Conservation (phyloP, 2,329 filamentous ascomycete species). For the Coniochaeta pulveracea region DNA sequence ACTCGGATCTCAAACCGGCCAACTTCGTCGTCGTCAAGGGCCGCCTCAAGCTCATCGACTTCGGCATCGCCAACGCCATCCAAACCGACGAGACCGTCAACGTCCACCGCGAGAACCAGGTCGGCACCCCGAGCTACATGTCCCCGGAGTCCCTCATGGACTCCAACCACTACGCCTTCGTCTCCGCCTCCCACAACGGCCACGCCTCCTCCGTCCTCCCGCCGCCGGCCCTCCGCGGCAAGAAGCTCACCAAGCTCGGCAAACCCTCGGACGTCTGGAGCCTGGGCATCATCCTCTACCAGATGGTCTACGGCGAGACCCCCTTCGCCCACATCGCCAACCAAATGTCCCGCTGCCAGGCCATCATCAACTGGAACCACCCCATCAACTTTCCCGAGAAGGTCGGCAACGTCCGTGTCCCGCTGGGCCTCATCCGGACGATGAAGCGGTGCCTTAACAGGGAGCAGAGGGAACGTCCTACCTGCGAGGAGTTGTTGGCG, state of each 20-base stretch:
- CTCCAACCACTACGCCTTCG: constrained; percentile 45
- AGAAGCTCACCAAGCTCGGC: constrained; percentile 74
- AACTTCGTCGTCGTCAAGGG: constrained; percentile 94
- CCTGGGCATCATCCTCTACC: constrained; percentile 90
- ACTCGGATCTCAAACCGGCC: constrained; percentile 92
- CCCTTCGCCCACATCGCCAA: constrained; percentile 89
- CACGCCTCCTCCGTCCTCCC: constrained; percentile 21
- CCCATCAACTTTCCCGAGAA: constrained; percentile 59
- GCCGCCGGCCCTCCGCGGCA: constrained; percentile 20
- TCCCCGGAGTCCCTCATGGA: constrained; percentile 89
- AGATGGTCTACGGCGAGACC: constrained; percentile 95
- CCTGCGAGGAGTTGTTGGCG: constrained; percentile 49
- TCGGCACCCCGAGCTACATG: constrained; percentile 98
- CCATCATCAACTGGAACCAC: constrained; percentile 72
- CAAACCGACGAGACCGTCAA: constrained; percentile 93
- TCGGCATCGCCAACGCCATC: constrained; percentile 96
- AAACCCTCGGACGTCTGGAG: constrained; percentile 96
- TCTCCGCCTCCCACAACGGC: constrained; percentile 26
- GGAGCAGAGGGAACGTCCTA: constrained; percentile 50
- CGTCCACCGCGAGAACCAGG: constrained; percentile 88
- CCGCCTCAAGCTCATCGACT: constrained; percentile 90
- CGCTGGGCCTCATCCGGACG: constrained; percentile 46
- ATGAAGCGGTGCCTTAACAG: constrained; percentile 52
- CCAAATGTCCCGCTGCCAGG: constrained; percentile 75
- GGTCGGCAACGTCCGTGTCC: constrained; percentile 55